These are phyloP conservation scores for Cutaneotrichosporon daszewskae DNA, from an alignment of 1,284 basidiomycete species.

Conservation along the genomic window DNA sequence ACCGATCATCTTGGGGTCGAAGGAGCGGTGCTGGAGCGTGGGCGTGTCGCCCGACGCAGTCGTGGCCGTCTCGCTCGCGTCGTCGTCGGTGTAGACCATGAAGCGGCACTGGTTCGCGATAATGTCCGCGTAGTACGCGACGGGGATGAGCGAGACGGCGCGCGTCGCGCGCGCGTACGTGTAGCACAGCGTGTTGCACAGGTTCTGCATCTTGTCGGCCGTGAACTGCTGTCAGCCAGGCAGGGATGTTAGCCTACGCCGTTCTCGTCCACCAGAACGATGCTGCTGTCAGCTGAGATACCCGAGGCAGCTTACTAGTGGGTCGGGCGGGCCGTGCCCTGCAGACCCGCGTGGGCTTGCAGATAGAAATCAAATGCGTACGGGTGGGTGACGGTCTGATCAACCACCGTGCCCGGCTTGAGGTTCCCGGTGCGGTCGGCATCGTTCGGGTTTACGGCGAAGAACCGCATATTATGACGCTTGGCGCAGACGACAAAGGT, in stretches of 20 bases:
- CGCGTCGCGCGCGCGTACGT: slow-evolving; percentile 47
- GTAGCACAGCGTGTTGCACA: slow-evolving; percentile 46
- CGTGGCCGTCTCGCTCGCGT: slow-evolving; percentile 2
- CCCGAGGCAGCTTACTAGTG: slow-evolving; percentile 41
- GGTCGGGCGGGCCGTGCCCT: slow-evolving; percentile 48
- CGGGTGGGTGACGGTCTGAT: slow-evolving; percentile 46
- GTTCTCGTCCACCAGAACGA: slow-evolving; percentile 36
- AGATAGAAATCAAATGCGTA: slow-evolving; percentile 47
- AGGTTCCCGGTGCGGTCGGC: slow-evolving; percentile 48
- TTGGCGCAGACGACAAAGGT: slow-evolving; percentile 48
- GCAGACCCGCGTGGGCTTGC: slow-evolving; percentile 43
- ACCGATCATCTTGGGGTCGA: slow-evolving; percentile 6
- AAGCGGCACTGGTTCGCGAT: slow-evolving; percentile 46
- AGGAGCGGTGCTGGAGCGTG: slow-evolving; percentile 1
- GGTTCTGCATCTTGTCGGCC: slow-evolving; percentile 39
- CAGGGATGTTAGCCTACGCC: slow-evolving; percentile 13
- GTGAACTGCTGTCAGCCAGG: slow-evolving; percentile 28
- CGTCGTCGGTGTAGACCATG: slow-evolving; percentile 41
- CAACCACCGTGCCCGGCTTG: slow-evolving; percentile 44
- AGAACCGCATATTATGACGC: slow-evolving; percentile 49
- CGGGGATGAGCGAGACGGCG: slow-evolving; percentile 44
- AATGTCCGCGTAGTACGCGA: slow-evolving; percentile 40
- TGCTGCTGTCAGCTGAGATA: slow-evolving; percentile 14
- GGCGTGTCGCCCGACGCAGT: slow-evolving; percentile 3
- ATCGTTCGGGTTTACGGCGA: slow-evolving; percentile 35